Evolutionary conservation across 108 stramenopile genomes (phyloP).

Genomic region (Nannochloropsis gaditana): DNA sequence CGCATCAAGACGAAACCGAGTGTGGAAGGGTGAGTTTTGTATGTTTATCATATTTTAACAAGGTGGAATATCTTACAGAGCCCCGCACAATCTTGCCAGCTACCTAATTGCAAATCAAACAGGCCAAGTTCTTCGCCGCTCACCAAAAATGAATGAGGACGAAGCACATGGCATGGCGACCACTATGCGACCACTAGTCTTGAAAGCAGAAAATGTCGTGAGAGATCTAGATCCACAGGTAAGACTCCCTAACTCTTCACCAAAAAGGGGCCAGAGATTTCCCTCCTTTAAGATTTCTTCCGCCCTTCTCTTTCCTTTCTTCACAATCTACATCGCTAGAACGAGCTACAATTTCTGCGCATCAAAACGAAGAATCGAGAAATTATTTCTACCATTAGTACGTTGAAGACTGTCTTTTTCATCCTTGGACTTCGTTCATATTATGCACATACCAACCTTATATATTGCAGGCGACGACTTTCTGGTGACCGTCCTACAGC

Average conservation of each 20-base stretch:
- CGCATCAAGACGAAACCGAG: neutral
- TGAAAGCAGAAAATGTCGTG: neutral
- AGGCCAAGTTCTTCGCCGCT: slow-evolving; percentile 14
- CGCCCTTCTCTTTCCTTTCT: neutral
- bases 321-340: neutral
- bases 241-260: neutral
- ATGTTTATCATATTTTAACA: neutral
- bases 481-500: slow-evolving; percentile 12
- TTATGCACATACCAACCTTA: neutral
- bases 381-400: neutral
- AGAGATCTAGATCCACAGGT: neutral
- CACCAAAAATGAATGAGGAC: neutral
- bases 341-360: neutral
- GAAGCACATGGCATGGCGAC: neutral
- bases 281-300: too few species aligned
- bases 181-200: neutral
- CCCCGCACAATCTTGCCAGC: neutral
- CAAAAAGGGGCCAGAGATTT: too few species aligned
- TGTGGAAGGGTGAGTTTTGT: neutral
- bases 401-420: neutral
- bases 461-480: neutral
- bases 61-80: neutral
- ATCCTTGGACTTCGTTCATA: too few species aligned
- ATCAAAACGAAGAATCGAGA: slow-evolving; percentile 1
- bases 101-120: neutral